phyloP scores from a whole-genome alignment of 148 eudicot species.

The Camellia sinensis region DNA sequence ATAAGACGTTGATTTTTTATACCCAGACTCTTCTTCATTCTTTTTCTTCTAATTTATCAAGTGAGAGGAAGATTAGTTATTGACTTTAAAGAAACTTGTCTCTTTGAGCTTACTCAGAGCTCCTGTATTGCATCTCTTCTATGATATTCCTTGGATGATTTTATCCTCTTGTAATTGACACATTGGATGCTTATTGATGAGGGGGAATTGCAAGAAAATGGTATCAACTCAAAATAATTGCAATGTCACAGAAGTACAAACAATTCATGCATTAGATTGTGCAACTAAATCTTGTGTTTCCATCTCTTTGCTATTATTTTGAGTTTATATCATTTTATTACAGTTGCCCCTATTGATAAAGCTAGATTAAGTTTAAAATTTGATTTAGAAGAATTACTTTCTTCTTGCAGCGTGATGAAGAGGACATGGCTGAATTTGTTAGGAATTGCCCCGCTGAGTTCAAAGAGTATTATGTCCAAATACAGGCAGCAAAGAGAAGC shows the following conservation, averaged over 20 bases:
- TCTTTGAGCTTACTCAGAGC: not conserved
- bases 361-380: not conserved
- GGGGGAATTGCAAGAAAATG: too few relatives aligned
- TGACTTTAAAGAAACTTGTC: not conserved
- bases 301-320: too few relatives aligned
- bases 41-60: too few relatives aligned
- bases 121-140: not conserved
- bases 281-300: too few relatives aligned
- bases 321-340: too few relatives aligned
- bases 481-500: constrained; percentile 93
- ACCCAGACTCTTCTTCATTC: not conserved
- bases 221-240: too few relatives aligned
- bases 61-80: not conserved
- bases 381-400: not conserved
- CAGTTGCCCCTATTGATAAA: not conserved
- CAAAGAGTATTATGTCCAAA: constrained; percentile 91
- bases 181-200: not conserved
- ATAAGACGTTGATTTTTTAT: not conserved
- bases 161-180: not conserved
- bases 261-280: too few relatives aligned
- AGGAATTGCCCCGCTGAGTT: constrained; percentile 77
- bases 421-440: constrained; percentile 82
- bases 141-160: not conserved
- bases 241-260: too few relatives aligned
- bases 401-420: constrained; percentile 80